Evolutionary conservation across 2,329 filamentous ascomycete genomes (phyloP), one percentile per base, ranked within the genome.

Genomic region (Sphaerulina musiva): DNA sequence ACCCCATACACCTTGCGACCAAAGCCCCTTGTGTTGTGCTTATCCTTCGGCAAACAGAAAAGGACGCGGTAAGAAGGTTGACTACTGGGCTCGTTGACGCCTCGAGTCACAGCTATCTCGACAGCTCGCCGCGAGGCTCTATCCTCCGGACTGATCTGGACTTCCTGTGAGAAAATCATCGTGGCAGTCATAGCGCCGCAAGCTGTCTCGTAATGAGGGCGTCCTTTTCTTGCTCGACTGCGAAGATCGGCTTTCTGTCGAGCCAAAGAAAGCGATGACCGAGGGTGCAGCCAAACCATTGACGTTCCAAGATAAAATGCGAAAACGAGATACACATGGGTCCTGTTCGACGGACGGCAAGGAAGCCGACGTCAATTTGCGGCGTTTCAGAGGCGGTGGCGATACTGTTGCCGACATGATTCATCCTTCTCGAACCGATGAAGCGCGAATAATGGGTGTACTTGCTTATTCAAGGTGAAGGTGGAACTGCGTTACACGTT

Each of bases 1-100:
- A 81, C 76, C 10, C 79, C 78, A 57, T 81, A 78, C 1, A 80
- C 66, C 55, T 74, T 78, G 1, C 78, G 73, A 1, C 71, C 74
- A 44, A 76, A 76, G 0, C 76, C 78, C 1, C 69, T 70, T 3
- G 75, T 78, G 58, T 81, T 81, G 63, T 73, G 64, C 31, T 65
- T 71, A 62, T 81, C 77, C 3, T 66, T 68, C 0, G 78, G 77
- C 0, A 81, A 68, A 44, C 70, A 75, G 60, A 77, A 76, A 53
- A 75, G 66, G 0, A 73, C 66, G 20, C 66, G 63, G 57, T 79
- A 79, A 4, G 60, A 62, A 4, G 74, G 75, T 2, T 64, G 66
- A n/a, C 14, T 41, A 11, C 20, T 12, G 8, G 38, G 43, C 31
- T 62, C 56, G 39, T 61, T 53, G 9, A 62, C 59, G 32, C 64